These are phyloP conservation scores for Arxiozyma bovina DNA, from an alignment of 1,139 yeast species.

Conservation along the genomic window DNA sequence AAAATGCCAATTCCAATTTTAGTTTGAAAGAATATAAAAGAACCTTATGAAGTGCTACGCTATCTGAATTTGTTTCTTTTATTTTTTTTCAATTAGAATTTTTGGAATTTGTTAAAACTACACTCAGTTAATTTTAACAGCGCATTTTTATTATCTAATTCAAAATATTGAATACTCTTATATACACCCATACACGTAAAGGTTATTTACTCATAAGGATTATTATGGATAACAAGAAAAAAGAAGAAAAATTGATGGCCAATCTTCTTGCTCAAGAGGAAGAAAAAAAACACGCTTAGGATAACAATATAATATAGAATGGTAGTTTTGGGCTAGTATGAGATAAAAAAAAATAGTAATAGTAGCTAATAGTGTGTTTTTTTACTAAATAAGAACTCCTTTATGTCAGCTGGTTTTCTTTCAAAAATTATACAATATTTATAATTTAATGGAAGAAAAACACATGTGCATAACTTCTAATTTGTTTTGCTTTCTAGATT, in stretches of 20 bases:
- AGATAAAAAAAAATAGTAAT: neutral
- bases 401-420: neutral
- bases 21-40: neutral
- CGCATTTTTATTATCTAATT: neutral
- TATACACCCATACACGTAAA: conserved; percentile 3
- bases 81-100: neutral
- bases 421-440: neutral
- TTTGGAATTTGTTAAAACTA: neutral
- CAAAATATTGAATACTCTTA: neutral
- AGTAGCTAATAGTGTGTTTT: neutral
- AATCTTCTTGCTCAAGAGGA: neutral
- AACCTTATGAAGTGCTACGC: neutral
- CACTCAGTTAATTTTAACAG: neutral
- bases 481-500: neutral
- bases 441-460: neutral
- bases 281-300: neutral
- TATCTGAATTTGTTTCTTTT: neutral
- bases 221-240: neutral
- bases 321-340: neutral
- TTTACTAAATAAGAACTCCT: neutral
- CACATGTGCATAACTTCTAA: neutral
- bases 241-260: neutral
- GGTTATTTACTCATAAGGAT: neutral
- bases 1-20: neutral
- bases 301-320: neutral